These are phyloP conservation scores for Gigaspora rosea DNA, from an alignment of 192 early-diverging fungal genomes.

Conservation along the genomic window DNA sequence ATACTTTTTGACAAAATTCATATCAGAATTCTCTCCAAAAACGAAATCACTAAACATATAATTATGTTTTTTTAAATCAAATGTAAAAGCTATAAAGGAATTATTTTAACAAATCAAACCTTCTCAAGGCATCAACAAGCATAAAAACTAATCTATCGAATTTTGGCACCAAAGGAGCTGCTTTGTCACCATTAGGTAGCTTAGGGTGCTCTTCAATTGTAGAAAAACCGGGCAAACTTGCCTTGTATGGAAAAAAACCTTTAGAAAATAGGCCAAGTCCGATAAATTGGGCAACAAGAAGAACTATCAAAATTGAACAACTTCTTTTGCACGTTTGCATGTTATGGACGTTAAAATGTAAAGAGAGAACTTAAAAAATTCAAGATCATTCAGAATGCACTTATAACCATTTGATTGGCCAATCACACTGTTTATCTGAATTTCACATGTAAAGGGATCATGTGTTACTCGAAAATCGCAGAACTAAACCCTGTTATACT, in stretches of 20 bases:
- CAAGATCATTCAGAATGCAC: no score
- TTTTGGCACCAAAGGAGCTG: slow-evolving; percentile 28
- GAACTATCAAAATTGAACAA: background rate
- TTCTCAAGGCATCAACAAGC: slow-evolving; percentile 73
- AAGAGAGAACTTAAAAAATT: no score
- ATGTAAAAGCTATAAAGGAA: slow-evolving; percentile 26
- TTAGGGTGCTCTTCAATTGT: slow-evolving; percentile 41
- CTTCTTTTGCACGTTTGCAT: background rate
- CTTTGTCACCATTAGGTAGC: slow-evolving; percentile 24
- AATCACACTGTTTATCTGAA: no score
- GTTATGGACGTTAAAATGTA: background rate
- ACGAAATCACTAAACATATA: slow-evolving; percentile 64
- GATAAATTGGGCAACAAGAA: slow-evolving; percentile 46
- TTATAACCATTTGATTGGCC: no score
- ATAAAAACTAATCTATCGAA: slow-evolving; percentile 67
- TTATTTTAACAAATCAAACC: slow-evolving; percentile 39
- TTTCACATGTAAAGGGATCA: no score
- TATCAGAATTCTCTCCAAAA: slow-evolving; percentile 63
- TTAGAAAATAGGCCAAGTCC: slow-evolving; percentile 67
- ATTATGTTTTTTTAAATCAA: background rate
- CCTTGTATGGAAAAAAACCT: slow-evolving; percentile 82
- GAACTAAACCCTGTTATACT: no score
- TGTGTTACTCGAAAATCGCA: no score
- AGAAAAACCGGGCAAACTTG: slow-evolving; percentile 64
- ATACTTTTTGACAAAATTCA: slow-evolving; percentile 63